Evolutionary conservation across 2,329 filamentous ascomycete genomes (phyloP).

Genomic region (Emydomyces testavorans): DNA sequence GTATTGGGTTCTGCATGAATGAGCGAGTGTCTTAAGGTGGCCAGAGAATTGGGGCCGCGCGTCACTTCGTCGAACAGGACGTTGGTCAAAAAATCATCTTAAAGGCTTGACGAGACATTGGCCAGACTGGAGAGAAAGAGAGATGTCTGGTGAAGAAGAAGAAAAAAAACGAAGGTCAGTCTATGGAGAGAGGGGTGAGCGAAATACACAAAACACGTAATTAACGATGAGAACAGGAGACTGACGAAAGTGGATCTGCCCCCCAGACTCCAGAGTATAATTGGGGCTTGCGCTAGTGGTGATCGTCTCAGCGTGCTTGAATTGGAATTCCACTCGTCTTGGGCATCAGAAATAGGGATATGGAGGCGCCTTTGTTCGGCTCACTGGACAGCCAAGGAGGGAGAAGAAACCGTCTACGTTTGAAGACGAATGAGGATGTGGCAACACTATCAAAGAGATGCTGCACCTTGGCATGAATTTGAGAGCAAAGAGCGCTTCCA

Average conservation of each 20-base stretch:
- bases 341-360: background rate
- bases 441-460: no score
- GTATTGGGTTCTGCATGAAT: constrained; percentile 3
- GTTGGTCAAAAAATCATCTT: no score
- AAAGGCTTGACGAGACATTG: no score
- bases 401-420: no score
- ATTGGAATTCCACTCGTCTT: background rate
- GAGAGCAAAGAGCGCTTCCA: no score
- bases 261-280: background rate
- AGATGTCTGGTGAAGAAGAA: no score
- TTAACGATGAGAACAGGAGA: no score
- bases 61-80: no score
- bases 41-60: background rate
- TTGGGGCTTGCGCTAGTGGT: background rate
- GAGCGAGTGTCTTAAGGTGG: background rate
- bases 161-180: background rate
- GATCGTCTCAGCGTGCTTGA: constrained; percentile 4
- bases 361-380: background rate
- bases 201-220: background rate
- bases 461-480: no score
- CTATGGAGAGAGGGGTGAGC: background rate
- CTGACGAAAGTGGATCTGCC: background rate
- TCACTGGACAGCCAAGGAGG: no score
- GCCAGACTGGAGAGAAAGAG: no score
- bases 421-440: no score